phyloP scores from a whole-genome alignment of 1,284 basidiomycete genomes.

The Cryptococcus sp. region DNA sequence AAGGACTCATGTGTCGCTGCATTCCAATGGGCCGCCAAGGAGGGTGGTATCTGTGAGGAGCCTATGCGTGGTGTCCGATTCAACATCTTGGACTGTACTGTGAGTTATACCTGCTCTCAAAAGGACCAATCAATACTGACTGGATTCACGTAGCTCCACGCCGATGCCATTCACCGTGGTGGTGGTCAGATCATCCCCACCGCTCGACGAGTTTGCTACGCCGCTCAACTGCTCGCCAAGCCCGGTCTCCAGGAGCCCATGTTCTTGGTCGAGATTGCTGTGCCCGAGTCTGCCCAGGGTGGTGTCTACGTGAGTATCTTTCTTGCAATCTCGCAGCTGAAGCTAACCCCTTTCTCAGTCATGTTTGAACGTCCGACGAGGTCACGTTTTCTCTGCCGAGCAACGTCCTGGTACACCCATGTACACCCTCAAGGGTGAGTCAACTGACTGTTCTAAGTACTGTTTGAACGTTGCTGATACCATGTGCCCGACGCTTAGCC shows the following conservation, averaged over 20 bases:
- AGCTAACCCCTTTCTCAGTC: constrained; percentile 26
- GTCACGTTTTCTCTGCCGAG: constrained; percentile 97
- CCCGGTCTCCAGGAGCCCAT: constrained; percentile 96
- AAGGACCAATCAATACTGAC: constrained; percentile 14
- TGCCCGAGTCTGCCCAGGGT: constrained; percentile 95
- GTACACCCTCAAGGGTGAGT: constrained; percentile 90
- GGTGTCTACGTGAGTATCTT: constrained; percentile 79
- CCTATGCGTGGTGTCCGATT: constrained; percentile 97
- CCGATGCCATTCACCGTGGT: constrained; percentile 99
- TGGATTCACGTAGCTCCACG: constrained; percentile 62
- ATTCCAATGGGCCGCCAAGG: constrained; percentile 99
- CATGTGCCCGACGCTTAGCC: constrained; percentile 43
- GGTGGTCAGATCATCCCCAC: constrained; percentile 98
- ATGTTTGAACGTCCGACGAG: constrained; percentile 95
- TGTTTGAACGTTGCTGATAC: too few species aligned
- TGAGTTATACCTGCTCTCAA: constrained; percentile 52
- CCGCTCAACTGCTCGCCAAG: constrained; percentile 86
- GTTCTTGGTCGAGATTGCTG: constrained; percentile 99
- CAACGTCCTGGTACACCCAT: constrained; percentile 97
- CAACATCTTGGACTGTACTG: constrained; percentile 95
- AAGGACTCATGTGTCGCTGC: constrained; percentile 99
- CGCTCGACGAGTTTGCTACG: constrained; percentile 94
- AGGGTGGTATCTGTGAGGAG: constrained; percentile 96
- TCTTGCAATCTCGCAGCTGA: not conserved
- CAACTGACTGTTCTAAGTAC: not conserved